Evolutionary conservation across 73 alveolate species (phyloP), one percentile per base, ranked within the genome.

Genomic region (Paramecium sonneborni): DNA sequence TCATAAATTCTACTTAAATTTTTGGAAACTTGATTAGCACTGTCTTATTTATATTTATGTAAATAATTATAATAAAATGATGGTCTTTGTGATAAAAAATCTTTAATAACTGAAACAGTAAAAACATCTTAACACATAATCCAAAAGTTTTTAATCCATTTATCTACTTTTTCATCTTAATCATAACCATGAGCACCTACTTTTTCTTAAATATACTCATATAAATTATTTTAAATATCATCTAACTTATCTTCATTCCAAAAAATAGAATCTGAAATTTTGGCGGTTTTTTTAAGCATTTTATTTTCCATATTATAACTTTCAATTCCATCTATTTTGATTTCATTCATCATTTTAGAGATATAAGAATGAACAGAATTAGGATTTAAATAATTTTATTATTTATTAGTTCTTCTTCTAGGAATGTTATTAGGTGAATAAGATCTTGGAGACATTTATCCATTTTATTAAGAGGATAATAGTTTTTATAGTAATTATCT

Each of bases 391-490:
- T 72, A 37, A 38, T 44, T 79, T 79, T 79, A 79, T 79, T 79
- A 44, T 79, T 79, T 79, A 23, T 43, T 79, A 21, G 90, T 79
- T 79, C 90, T 39, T 79, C 90, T 79, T 46, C 90, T 79, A 21
- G 90, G 90, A 1, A 44, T 23, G 41, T 46, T 79, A 97, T 98
- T 30, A 4, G 90, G 90, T 7, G 90, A 79, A 44, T 79, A 79
- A 7, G 90, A 79, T 44, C 90, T 79, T n/a, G 90, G 90, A 43
- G 90, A 43, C 37, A 44, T 23, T 34, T 43, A 46, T 23, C 76
- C 90, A 79, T 79, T 79, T 14, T 38, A 46, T 79, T 39, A 41
- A 79, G 69, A 24, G 5, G 35, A 43, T 5, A 79, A 76, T 20
- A 79, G 12, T 43, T 79, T 79, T 26, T 23, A 8, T 32, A 79